Evolutionary conservation across 495 filamentous ascomycete genomes (phyloP).

Genomic region (Saxophila tyrrhenica): DNA sequence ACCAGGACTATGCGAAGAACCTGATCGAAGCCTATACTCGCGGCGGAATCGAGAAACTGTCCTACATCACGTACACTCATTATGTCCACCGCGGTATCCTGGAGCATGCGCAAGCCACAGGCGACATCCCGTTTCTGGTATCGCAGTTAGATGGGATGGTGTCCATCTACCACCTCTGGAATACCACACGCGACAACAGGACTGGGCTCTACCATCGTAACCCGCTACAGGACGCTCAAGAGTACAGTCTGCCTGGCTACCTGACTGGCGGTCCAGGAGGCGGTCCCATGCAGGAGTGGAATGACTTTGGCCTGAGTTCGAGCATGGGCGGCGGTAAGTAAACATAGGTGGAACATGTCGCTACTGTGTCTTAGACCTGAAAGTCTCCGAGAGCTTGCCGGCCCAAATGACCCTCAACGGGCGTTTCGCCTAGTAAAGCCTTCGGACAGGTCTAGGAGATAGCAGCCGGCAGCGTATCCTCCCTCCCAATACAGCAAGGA

Average conservation of each 20-base stretch:
- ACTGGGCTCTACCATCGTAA: slow-evolving; percentile 35
- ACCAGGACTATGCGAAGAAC: slow-evolving; percentile 32
- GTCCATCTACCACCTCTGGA: slow-evolving; percentile 33
- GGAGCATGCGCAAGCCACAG: slow-evolving; percentile 32
- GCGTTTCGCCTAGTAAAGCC: no score
- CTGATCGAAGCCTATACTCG: slow-evolving; percentile 35
- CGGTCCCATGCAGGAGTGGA: slow-evolving; percentile 19
- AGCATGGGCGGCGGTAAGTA: slow-evolving; percentile 8
- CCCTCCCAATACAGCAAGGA: no score
- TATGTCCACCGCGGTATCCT: slow-evolving; percentile 34
- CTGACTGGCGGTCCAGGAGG: slow-evolving; percentile 27
- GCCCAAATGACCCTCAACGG: no score
- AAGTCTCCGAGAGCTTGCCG: no score
- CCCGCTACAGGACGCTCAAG: slow-evolving; percentile 37
- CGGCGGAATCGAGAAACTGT: slow-evolving; percentile 32
- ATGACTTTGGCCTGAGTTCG: slow-evolving; percentile 17
- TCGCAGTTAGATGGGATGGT: slow-evolving; percentile 34
- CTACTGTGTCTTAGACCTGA: no score
- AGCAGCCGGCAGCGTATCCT: no score
- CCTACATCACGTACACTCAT: slow-evolving; percentile 32
- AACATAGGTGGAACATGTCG: no score
- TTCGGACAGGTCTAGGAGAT: no score
- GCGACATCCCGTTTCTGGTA: slow-evolving; percentile 29
- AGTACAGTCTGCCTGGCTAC: slow-evolving; percentile 34
- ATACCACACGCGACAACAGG: slow-evolving; percentile 25